Conservation (phyloP, 768 basidiomycete genomes). For the Boletellus emodensis region DNA sequence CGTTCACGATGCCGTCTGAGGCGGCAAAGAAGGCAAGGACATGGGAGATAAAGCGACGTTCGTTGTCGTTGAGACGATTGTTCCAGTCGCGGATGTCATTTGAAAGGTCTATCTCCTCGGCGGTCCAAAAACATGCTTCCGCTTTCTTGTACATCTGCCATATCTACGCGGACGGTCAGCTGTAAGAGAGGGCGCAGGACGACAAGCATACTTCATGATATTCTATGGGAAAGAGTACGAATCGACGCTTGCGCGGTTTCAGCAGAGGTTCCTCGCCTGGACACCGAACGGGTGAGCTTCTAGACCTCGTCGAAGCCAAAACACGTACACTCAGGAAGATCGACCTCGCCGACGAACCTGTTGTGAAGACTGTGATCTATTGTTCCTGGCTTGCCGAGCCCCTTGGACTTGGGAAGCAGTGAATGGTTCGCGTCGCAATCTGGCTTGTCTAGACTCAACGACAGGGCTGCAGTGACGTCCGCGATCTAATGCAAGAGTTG, state of each 20-base stretch:
- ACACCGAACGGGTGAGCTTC: not conserved
- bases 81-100: constrained; percentile 85
- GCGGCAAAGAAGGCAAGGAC: constrained; percentile 95
- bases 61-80: constrained; percentile 67
- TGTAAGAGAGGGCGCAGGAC: not conserved
- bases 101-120: constrained; percentile 86
- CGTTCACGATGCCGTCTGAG: constrained; percentile 92
- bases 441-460: constrained; percentile 1
- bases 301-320: not conserved
- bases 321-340: constrained; percentile 18
- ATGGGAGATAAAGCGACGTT: constrained; percentile 84
- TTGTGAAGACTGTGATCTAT: not conserved
- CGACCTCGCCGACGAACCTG: constrained; percentile 17
- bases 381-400: not conserved
- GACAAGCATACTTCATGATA: constrained; percentile 70
- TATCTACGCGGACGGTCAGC: constrained; percentile 47
- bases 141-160: constrained; percentile 96
- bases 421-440: not conserved
- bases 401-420: not conserved
- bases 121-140: constrained; percentile 90
- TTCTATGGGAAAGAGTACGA: constrained; percentile 91
- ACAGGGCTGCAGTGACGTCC: constrained; percentile 2
- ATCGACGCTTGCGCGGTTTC: constrained; percentile 68
- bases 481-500: constrained; percentile 3
- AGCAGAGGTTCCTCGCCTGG: constrained; percentile 69